Evolutionary conservation across 768 basidiomycete genomes (phyloP).

Genomic region (Boletus insuetus): DNA sequence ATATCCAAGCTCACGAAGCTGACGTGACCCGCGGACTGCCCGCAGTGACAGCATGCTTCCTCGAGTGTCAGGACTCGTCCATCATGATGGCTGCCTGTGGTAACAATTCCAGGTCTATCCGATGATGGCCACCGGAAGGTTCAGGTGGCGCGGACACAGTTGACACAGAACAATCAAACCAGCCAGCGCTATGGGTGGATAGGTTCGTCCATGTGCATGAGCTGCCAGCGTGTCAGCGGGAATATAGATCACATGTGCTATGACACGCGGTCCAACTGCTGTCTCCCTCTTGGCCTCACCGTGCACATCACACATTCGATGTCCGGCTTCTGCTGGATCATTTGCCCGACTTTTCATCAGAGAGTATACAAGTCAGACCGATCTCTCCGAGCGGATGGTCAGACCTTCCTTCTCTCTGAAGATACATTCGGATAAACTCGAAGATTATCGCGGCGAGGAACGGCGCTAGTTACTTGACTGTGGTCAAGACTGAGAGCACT

Average conservation of each 20-base stretch:
- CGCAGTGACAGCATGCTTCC: constrained; percentile 35
- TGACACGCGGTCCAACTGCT: background rate
- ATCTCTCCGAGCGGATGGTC: constrained; percentile 67
- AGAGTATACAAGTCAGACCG: background rate
- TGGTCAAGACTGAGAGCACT: constrained; percentile 56
- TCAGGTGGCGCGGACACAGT: constrained; percentile 3
- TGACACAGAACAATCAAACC: background rate
- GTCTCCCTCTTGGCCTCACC: constrained; percentile 20
- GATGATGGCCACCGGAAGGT: constrained; percentile 25
- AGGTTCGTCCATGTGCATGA: constrained; percentile 57
- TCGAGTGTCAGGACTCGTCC: constrained; percentile 32
- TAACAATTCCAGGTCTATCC: constrained; percentile 29
- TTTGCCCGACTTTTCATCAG: constrained; percentile 26
- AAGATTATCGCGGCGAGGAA: constrained; percentile 66
- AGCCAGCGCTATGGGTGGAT: constrained; percentile 64
- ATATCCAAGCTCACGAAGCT: constrained; percentile 75
- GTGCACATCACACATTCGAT: constrained; percentile 59
- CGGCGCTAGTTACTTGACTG: constrained; percentile 59
- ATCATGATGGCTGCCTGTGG: constrained; percentile 1
- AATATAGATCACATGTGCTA: too few relatives aligned
- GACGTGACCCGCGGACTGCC: constrained; percentile 58
- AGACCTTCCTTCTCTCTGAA: constrained; percentile 75
- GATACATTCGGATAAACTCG: constrained; percentile 65
- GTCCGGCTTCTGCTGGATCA: constrained; percentile 70
- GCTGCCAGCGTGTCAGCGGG: constrained; percentile 7